phyloP scores from a whole-genome alignment of 179 eudicot genomes.

The Actinidia chinensis region DNA sequence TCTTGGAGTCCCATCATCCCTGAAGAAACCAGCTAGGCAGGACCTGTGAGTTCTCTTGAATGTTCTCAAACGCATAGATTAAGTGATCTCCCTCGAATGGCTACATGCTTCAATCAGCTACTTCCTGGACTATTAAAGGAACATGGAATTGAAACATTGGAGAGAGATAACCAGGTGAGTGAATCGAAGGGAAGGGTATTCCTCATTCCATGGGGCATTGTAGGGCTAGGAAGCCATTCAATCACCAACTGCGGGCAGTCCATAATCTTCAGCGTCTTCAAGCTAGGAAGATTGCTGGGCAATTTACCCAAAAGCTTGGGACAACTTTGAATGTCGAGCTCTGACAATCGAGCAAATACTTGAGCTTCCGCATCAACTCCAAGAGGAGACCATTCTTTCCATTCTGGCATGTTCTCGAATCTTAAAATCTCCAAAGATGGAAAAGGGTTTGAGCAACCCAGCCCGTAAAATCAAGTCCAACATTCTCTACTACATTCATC shows the following conservation, averaged over 20 bases:
- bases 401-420: slow-evolving; percentile 20
- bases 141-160: neutral
- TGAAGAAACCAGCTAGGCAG: no score
- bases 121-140: no score
- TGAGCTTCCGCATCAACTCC: slow-evolving; percentile 1
- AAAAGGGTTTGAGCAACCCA: slow-evolving; percentile 17
- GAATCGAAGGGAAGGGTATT: neutral
- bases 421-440: slow-evolving; percentile 17
- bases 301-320: neutral
- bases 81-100: no score
- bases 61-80: no score
- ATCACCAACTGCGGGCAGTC: neutral
- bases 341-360: neutral
- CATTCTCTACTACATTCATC: slow-evolving; percentile 10
- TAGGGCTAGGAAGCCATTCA: neutral
- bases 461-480: slow-evolving; percentile 35
- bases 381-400: slow-evolving; percentile 24
- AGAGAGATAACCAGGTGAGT: neutral
- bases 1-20: neutral
- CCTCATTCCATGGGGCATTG: neutral
- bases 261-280: neutral
- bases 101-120: no score
- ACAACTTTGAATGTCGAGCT: neutral
- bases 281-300: neutral
- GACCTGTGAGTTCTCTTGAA: no score